phyloP scores from a whole-genome alignment of 345 rosid species.

The Pseudoturritis turrita region DNA sequence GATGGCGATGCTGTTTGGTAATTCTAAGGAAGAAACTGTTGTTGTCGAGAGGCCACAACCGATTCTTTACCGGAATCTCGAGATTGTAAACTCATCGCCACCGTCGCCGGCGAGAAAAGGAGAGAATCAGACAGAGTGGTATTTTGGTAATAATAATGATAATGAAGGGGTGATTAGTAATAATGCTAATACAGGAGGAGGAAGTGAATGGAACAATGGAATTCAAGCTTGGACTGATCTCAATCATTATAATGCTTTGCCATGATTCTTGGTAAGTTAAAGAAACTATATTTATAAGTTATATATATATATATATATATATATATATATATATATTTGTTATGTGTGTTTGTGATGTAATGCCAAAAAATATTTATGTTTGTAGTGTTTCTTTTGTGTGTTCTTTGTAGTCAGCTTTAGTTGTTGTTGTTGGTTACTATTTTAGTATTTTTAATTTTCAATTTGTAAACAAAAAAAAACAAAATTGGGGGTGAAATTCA shows the following conservation, averaged over 20 bases:
- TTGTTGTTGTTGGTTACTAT: slow-evolving; percentile 18
- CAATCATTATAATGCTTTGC: slow-evolving; percentile 30
- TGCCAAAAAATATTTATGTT: slow-evolving; percentile 17
- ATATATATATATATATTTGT: neutral
- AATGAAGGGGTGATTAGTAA: slow-evolving; percentile 26
- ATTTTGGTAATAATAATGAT: slow-evolving; percentile 30
- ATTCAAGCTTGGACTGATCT: slow-evolving; percentile 37
- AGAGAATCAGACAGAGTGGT: slow-evolving; percentile 33
- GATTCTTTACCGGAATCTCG: slow-evolving; percentile 31
- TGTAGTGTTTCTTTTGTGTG: neutral
- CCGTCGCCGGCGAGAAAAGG: slow-evolving; percentile 25
- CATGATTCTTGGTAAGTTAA: slow-evolving; percentile 24
- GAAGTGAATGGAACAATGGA: slow-evolving; percentile 31
- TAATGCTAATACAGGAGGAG: slow-evolving; percentile 16
- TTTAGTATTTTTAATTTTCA: slow-evolving; percentile 23
- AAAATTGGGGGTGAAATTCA: neutral
- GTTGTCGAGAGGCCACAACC: slow-evolving; percentile 38
- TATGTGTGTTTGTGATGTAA: slow-evolving; percentile 22
- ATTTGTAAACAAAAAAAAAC: slow-evolving; percentile 14
- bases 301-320: too few relatives aligned
- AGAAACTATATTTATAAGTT: too few relatives aligned
- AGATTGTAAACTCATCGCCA: slow-evolving; percentile 19
- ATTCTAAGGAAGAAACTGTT: slow-evolving; percentile 29
- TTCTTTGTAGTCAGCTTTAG: slow-evolving; percentile 9
- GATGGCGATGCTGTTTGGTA: slow-evolving; percentile 58